Base-by-base conservation (phyloP, 345 rosid genomes). In the Arabis hirsuta region DNA sequence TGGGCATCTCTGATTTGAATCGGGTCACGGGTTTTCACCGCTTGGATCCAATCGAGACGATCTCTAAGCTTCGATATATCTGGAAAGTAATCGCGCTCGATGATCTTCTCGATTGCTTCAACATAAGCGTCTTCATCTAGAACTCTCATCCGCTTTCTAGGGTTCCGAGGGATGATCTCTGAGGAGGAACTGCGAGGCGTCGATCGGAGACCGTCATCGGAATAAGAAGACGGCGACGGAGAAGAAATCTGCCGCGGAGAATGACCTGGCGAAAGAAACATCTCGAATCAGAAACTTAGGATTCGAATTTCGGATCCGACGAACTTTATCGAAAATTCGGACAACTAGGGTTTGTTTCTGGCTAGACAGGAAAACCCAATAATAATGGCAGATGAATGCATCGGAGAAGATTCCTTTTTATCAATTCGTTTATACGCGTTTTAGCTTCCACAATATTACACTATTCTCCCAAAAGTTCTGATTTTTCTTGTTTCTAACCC, bases 21-120 rank as follows among this genome's bases (percentile, higher is more conserved):
- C 29, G 96, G 96, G 52, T 92, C 99, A 5, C 92, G 86, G 7
- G 96, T 85, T 79, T 82, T 88, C 45, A 84, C 76, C 9, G 99
- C 99, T 73, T 91, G 92, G 51, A 95, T 84, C 99, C 96, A 95
- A 68, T 95, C 99, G 45, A 87, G 89, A 7, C 96, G 93, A 71
- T 91, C 99, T 32, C 85, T 90, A 60, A 95, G 98, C 87, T 95
- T 95, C 7, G 94, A 61, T 69, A 95, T 85, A 81, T 95, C 98
- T 2, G 99, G 99, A 77, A 91, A 95, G 84, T 80, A 95, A 70
- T 95, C 98, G 20, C 99, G 96, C 80, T 95, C 98, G 71, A 95
- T 86, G 76, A 95, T 91, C 82, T 83, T 84, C 94, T 95, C 98
- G 55, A 95, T 87, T 42, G 93, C 90, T 38, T 86, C 90, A 0